Percentiles rank a stretch among this genome's conserved stretches.
These are phyloP conservation scores for Cyberlindnera petersonii DNA, from an alignment of 805 yeast species.

Conservation along the genomic window DNA sequence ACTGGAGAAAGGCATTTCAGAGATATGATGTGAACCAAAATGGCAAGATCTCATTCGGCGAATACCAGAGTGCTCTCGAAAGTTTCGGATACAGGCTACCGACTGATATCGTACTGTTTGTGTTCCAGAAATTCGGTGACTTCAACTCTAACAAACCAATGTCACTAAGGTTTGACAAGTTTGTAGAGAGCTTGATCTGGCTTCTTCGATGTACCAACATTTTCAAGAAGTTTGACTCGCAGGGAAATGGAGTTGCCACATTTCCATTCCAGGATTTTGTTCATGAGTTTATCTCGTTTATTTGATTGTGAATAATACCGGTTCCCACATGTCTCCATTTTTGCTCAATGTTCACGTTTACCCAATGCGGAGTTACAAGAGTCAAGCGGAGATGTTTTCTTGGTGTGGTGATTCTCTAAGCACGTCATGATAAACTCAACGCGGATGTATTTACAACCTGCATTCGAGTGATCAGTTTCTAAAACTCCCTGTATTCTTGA, in stretches of 20 bases:
- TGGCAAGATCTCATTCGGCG: constrained; percentile 61
- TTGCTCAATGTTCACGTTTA: too few species aligned
- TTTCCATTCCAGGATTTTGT: constrained; percentile 64
- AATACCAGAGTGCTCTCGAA: constrained; percentile 55
- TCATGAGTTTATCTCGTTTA: constrained; percentile 41
- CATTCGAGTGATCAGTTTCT: too few species aligned
- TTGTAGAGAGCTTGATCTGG: constrained; percentile 77
- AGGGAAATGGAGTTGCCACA: constrained; percentile 68
- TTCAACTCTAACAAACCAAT: constrained; percentile 28
- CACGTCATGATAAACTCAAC: too few species aligned
- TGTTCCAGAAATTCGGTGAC: constrained; percentile 55
- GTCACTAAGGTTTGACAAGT: constrained; percentile 69
- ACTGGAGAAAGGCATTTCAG: constrained; percentile 61
- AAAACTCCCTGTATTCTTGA: too few species aligned
- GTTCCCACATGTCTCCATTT: too few species aligned
- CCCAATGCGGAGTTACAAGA: neutral
- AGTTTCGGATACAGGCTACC: constrained; percentile 65
- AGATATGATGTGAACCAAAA: constrained; percentile 57
- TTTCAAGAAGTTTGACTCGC: constrained; percentile 72
- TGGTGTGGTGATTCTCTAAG: too few species aligned
- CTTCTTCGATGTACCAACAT: constrained; percentile 71
- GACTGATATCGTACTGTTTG: constrained; percentile 50
- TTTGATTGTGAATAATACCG: too few species aligned
- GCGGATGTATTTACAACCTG: too few species aligned
- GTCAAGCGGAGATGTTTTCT: too few species aligned